These are phyloP conservation scores for Penicillium argentinense DNA, from an alignment of 495 filamentous ascomycete species.

Conservation along the genomic window DNA sequence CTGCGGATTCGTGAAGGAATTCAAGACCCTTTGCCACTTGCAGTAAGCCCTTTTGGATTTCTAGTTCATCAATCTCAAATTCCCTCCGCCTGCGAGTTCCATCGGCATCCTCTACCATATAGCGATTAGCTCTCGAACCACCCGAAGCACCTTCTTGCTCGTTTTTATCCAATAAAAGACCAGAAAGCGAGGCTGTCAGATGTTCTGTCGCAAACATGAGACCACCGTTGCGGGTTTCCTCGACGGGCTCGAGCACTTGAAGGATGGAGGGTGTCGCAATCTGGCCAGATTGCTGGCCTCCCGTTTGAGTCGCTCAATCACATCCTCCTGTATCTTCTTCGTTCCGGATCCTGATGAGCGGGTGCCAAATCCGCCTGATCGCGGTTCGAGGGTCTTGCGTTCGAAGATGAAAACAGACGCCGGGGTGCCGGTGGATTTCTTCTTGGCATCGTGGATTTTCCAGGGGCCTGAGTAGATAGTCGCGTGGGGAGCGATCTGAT, in stretches of 20 bases:
- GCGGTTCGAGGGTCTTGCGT: slow-evolving; percentile 74
- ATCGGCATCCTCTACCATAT: slow-evolving; percentile 77
- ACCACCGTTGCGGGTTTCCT: slow-evolving; percentile 86
- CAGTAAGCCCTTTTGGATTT: slow-evolving; percentile 93
- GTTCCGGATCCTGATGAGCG: slow-evolving; percentile 62
- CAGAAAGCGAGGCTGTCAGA: slow-evolving; percentile 83
- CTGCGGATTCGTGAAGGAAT: slow-evolving; percentile 95
- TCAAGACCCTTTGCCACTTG: slow-evolving; percentile 94
- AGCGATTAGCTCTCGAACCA: slow-evolving; percentile 71
- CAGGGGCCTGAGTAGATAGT: slow-evolving; percentile 80
- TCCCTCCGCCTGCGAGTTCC: slow-evolving; percentile 74
- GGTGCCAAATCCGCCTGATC: slow-evolving; percentile 56
- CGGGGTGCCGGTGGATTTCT: slow-evolving; percentile 83
- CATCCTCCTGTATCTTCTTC: slow-evolving; percentile 82
- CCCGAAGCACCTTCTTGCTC: slow-evolving; percentile 66
- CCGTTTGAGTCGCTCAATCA: slow-evolving; percentile 84
- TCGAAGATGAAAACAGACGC: slow-evolving; percentile 96
- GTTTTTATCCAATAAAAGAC: slow-evolving; percentile 83
- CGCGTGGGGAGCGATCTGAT: slow-evolving; percentile 69
- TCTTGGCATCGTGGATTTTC: slow-evolving; percentile 97
- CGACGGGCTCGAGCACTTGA: slow-evolving; percentile 91
- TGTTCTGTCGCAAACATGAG: slow-evolving; percentile 94
- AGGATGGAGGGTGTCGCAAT: slow-evolving; percentile 84
- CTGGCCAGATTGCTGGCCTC: slow-evolving; percentile 85
- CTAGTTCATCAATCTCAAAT: slow-evolving; percentile 92